phyloP scores from a whole-genome alignment of 2,329 filamentous ascomycete genomes.

The Aspergillus persii region DNA sequence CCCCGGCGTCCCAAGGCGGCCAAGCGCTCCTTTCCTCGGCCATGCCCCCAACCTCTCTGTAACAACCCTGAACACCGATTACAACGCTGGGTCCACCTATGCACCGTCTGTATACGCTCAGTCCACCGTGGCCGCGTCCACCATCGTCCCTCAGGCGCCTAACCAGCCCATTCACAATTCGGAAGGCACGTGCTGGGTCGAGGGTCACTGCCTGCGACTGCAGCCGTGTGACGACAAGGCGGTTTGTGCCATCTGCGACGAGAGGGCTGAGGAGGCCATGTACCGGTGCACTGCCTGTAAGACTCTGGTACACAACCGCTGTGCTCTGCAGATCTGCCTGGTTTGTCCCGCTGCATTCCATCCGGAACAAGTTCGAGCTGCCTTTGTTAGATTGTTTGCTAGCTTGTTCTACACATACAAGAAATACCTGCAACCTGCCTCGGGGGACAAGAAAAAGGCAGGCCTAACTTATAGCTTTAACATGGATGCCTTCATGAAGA shows the following conservation, averaged over 20 bases:
- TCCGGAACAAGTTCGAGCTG: constrained; percentile 64
- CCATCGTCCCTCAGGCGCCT: constrained; percentile 47
- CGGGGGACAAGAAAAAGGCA: constrained; percentile 60
- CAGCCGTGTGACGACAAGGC: constrained; percentile 44
- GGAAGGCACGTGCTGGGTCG: constrained; percentile 45
- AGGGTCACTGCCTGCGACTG: constrained; percentile 50
- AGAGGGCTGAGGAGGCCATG: constrained; percentile 59
- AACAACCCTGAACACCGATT: constrained; percentile 43
- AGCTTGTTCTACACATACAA: constrained; percentile 69
- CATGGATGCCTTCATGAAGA: constrained; percentile 64
- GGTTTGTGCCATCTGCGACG: constrained; percentile 49
- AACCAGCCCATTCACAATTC: constrained; percentile 40
- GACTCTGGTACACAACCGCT: constrained; percentile 57
- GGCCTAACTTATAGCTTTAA: constrained; percentile 65
- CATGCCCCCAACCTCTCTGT: constrained; percentile 52
- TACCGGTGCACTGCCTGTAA: constrained; percentile 50
- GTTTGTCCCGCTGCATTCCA: constrained; percentile 67
- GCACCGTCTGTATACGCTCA: constrained; percentile 51
- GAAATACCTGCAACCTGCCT: constrained; percentile 59
- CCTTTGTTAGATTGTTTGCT: constrained; percentile 67
- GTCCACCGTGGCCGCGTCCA: constrained; percentile 51
- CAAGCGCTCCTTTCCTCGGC: constrained; percentile 70
- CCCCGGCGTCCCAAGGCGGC: constrained; percentile 52
- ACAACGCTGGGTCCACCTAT: constrained; percentile 42
- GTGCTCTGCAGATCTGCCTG: constrained; percentile 59